A percentile compares a stretch with the other conserved stretches of the same genome.
These are phyloP conservation scores for Candida glucosophila DNA, from an alignment of 1,139 yeast genomes.

Conservation along the genomic window DNA sequence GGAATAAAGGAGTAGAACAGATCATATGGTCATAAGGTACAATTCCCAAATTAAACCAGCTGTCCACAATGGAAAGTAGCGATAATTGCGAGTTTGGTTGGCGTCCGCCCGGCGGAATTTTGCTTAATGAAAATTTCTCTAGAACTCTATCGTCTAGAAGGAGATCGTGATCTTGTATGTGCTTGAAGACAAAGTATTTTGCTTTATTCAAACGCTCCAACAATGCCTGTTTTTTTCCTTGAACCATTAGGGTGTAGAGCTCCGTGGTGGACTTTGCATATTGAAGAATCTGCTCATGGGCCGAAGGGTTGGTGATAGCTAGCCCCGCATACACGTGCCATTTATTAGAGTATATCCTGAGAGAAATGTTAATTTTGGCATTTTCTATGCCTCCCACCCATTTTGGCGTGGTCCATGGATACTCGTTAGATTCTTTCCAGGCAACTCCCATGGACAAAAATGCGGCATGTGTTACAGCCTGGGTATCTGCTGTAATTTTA, in stretches of 20 bases:
- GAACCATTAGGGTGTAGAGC: constrained; percentile 74
- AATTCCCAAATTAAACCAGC: constrained; percentile 80
- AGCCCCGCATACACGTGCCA: constrained; percentile 99
- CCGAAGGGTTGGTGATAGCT: constrained; percentile 92
- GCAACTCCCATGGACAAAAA: constrained; percentile 95
- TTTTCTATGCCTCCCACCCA: constrained; percentile 95
- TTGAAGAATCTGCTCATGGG: constrained; percentile 85
- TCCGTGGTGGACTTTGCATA: constrained; percentile 82
- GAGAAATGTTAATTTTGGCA: constrained; percentile 87
- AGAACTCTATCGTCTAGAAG: constrained; percentile 73
- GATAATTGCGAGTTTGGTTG: constrained; percentile 88
- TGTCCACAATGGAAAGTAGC: constrained; percentile 81
- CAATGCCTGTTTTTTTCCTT: constrained; percentile 53
- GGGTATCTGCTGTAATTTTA: constrained; percentile 93
- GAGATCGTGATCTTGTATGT: constrained; percentile 42
- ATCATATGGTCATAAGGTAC: constrained; percentile 95
- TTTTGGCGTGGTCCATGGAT: constrained; percentile 85
- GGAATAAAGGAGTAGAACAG: constrained; percentile 85
- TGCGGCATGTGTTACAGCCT: constrained; percentile 97
- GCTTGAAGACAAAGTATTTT: constrained; percentile 67
- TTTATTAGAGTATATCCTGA: constrained; percentile 83
- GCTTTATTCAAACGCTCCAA: constrained; percentile 54
- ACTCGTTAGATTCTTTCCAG: constrained; percentile 75
- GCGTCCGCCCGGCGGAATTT: constrained; percentile 61
- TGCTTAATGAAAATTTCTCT: constrained; percentile 71